These are phyloP conservation scores for Sphaceloma murrayae DNA, from an alignment of 2,329 filamentous ascomycete genomes.

Conservation along the genomic window DNA sequence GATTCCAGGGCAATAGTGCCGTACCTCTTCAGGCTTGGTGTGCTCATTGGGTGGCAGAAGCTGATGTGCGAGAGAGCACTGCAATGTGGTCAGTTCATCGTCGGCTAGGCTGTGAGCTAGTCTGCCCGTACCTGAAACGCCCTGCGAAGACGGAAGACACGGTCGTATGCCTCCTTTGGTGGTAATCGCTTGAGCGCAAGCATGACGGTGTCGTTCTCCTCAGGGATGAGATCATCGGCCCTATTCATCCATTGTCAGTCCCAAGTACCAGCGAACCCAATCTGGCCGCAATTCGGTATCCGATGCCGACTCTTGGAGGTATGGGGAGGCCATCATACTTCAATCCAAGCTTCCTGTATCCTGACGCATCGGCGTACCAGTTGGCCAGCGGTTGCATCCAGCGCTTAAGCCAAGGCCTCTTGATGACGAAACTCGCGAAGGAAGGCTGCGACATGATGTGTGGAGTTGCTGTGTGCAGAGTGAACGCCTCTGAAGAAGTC, in stretches of 20 bases:
- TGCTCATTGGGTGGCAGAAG: slow-evolving; percentile 56
- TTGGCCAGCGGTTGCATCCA: slow-evolving; percentile 71
- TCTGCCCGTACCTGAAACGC: slow-evolving; percentile 66
- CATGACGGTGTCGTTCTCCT: slow-evolving; percentile 81
- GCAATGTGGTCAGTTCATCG: slow-evolving; percentile 21
- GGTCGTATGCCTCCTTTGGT: slow-evolving; percentile 87
- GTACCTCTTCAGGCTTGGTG: slow-evolving; percentile 58
- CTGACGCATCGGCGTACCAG: slow-evolving; percentile 83
- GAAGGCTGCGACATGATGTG: slow-evolving; percentile 58
- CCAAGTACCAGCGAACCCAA: neutral
- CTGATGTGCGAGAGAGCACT: slow-evolving; percentile 58
- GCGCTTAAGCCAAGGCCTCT: slow-evolving; percentile 76
- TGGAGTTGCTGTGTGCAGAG: slow-evolving; percentile 22
- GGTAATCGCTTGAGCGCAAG: slow-evolving; percentile 83
- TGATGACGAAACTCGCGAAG: slow-evolving; percentile 65
- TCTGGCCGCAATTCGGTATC: neutral
- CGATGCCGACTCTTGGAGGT: neutral
- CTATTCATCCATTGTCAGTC: slow-evolving; percentile 39
- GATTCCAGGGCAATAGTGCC: slow-evolving; percentile 16
- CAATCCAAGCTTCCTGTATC: slow-evolving; percentile 87
- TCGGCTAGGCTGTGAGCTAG: neutral
- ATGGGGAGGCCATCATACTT: slow-evolving; percentile 48
- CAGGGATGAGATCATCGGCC: slow-evolving; percentile 87
- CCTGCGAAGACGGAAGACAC: slow-evolving; percentile 91
- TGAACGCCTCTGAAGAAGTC: slow-evolving; percentile 26